phyloP scores from a whole-genome alignment of 352 stramenopile species.

The Pythium sukuiense region DNA sequence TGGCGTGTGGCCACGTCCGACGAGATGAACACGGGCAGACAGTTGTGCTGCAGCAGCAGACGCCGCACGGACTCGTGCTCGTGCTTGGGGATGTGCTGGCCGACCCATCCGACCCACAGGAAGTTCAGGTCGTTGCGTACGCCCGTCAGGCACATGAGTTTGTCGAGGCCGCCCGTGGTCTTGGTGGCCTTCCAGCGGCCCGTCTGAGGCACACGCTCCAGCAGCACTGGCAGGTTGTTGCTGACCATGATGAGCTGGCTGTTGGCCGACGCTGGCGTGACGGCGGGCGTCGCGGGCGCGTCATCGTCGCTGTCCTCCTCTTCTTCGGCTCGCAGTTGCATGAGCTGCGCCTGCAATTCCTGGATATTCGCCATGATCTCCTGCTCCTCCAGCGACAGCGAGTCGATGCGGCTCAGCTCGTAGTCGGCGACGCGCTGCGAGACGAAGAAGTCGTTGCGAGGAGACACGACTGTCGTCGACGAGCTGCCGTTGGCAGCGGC shows the following conservation, averaged over 20 bases:
- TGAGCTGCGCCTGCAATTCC: conserved; percentile 86
- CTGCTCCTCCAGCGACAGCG: conserved; percentile 81
- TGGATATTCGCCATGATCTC: conserved; percentile 90
- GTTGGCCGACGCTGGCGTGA: conserved; percentile 9
- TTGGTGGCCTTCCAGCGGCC: conserved; percentile 85
- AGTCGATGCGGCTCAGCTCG: conserved; percentile 65
- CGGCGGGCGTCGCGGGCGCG: conserved; percentile 21
- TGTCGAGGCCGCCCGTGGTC: conserved; percentile 83
- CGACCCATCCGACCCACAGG: conserved; percentile 89
- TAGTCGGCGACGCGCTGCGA: conserved; percentile 72
- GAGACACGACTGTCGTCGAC: conserved; percentile 34
- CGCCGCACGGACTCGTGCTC: conserved; percentile 75
- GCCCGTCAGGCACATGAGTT: conserved; percentile 79
- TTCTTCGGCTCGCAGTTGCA: conserved; percentile 68
- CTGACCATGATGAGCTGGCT: conserved; percentile 87
- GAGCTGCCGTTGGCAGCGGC: neutral
- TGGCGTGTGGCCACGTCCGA: conserved; percentile 84
- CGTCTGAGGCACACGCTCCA: conserved; percentile 70
- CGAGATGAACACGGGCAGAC: conserved; percentile 84
- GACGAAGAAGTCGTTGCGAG: conserved; percentile 76
- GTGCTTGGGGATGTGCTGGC: conserved; percentile 81
- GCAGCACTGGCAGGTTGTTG: conserved; percentile 81
- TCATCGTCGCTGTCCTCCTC: conserved; percentile 66
- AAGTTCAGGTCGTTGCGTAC: conserved; percentile 69
- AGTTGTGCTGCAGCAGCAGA: conserved; percentile 85